Base-by-base conservation (phyloP, 2,329 filamentous ascomycete genomes). In the Epichloe glyceriae region DNA sequence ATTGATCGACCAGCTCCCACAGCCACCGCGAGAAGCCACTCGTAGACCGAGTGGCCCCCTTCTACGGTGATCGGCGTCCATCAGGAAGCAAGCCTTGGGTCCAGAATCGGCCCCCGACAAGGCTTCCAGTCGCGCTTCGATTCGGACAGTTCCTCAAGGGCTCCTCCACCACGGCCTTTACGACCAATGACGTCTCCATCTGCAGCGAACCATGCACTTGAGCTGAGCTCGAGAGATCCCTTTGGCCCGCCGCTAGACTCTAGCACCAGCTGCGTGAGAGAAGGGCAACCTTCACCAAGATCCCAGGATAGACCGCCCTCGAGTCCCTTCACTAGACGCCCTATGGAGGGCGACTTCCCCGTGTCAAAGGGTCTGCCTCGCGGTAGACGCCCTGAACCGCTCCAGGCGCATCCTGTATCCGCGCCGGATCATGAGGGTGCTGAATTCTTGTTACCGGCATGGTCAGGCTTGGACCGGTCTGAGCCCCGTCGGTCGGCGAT, bases 281-380 rank as follows among this genome's bases (percentile, higher is more conserved):
- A 43, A 10, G 49, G 44, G 5, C 43, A 54, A 14, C 45, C 49
- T 4, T 43, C 57, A 20, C 46, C 51, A 8, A 52, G 41, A 10
- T 52, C 49, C 10, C 26, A 51, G 12, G 54, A 58, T 11, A 47
- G 34, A 15, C 48, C 53, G 3, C 53, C 57, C 6, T 50, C 40
- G 6, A 67, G 64, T 34, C 63, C 65, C 0, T 62, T 64, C 26
- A 53, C 55, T 4, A 58, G 56, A 10, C 55, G 53, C 3, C 58
- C 60, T 0, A 61, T 65, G 40, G 64, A 63, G 43, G 66, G 65
- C 0, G 59, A 63, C 8, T 69, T 68, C 19, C 64, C 66, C 2
- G 46, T 62, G 5, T 60, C 58, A 33, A 67, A 64, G 8, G 65
- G 65, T 1, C 58, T 69, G 12, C 67, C 66, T 1, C 59, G 67